Base-by-base conservation (phyloP, 352 stramenopile species). In the Lagenidium giganteum region DNA sequence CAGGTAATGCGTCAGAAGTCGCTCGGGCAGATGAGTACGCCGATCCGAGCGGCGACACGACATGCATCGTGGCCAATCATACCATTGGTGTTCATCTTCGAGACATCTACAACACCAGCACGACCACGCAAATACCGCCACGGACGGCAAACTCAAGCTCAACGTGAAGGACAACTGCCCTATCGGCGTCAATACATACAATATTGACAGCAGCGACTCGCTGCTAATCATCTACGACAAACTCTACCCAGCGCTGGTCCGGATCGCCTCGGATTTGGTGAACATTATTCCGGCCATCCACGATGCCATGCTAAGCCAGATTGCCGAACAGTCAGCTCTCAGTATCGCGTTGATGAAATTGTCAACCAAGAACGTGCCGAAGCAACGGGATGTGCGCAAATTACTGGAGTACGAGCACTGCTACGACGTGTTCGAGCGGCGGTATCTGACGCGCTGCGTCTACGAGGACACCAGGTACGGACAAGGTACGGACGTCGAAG, bases 11-110 rank as follows among this genome's bases (percentile, higher is more conserved):
- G 32, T 6, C 32, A 38, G 32, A 38, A 11, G 32, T 38, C 32
- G 32, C 32, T 38, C 17, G 32, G 32, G 12, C 32, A 38, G n/a
- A 38, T 38, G 32, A n/a, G 32, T 38, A 38, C 32, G 18, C 32
- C 12, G 32, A 38, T 20, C 12, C 32, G 32, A 38, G 32, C 32
- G 18, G 18, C 17, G 32, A 38, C 18, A 7, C n/a, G 7, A 16
- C n/a, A 16, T 38, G 32, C 32, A 20, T 11, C 32, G 17, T 38
- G 32, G 32, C 32, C 32, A 16, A 38, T 38, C 7, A 20, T 38
- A 6, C 32, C 32, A 8, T 20, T 38, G 32, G 7, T 38, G 32
- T 38, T 16, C 7, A 38, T 38, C 32, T 38, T 38, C 32, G 32
- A 16, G 32, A 38, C 17, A 16, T 38, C 7, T 38, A 38, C n/a